These are phyloP conservation scores for Cinnamomum micranthum DNA, from an alignment of 164 flowering plant genomes.

Conservation along the genomic window DNA sequence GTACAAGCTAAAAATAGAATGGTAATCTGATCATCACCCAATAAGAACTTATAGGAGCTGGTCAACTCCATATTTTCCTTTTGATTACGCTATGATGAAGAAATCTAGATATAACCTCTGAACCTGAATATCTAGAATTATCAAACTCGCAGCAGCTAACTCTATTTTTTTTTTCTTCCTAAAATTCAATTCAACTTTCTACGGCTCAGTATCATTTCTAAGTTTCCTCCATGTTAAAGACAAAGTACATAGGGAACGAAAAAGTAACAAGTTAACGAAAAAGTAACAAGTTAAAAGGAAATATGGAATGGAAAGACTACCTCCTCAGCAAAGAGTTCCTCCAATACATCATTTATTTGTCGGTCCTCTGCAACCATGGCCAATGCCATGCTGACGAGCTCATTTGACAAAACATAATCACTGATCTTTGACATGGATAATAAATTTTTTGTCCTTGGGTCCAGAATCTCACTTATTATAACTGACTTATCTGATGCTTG, in stretches of 20 bases:
- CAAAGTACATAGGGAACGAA: background rate
- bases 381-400: constrained; percentile 87
- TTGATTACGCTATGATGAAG: too few species aligned
- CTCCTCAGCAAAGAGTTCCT: constrained; percentile 89
- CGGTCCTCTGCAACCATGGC: constrained; percentile 93
- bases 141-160: background rate
- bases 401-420: constrained; percentile 83
- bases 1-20: too few species aligned
- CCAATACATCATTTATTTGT: constrained; percentile 72
- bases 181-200: background rate
- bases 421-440: constrained; percentile 83
- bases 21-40: too few species aligned
- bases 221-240: background rate
- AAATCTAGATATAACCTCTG: background rate
- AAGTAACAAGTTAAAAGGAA: background rate
- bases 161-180: too few species aligned
- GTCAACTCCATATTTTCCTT: too few species aligned
- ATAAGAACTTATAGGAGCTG: too few species aligned
- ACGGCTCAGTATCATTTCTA: background rate
- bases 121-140: background rate
- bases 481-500: constrained; percentile 82
- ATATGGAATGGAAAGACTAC: constrained; percentile 23
- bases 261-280: background rate
- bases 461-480: constrained; percentile 81
- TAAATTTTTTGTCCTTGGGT: constrained; percentile 79